Conservation (phyloP, 768 basidiomycete genomes). For the Tricholoma sp. region DNA sequence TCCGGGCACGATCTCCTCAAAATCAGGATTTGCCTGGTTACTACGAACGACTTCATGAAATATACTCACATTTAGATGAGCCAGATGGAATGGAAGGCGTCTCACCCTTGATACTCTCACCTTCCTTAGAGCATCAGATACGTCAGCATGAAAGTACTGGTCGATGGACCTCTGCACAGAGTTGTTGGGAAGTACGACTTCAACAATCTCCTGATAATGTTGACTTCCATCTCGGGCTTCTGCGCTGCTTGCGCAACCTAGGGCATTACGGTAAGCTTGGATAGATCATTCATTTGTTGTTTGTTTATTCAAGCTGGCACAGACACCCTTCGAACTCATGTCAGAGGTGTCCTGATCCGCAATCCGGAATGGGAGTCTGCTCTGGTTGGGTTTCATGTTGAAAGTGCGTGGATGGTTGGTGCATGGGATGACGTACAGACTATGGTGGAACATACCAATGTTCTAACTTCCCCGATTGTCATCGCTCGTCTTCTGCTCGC, state of each 20-base stretch:
- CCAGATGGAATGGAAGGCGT: constrained; percentile 99
- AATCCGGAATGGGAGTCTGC: constrained; percentile 79
- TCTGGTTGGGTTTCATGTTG: constrained; percentile 80
- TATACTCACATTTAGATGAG: constrained; percentile 94
- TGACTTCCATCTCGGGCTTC: constrained; percentile 81
- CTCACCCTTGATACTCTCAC: constrained; percentile 81
- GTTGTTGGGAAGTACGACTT: constrained; percentile 96
- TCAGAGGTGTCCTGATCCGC: constrained; percentile 81
- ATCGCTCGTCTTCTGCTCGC: constrained; percentile 80
- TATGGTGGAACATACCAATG: constrained; percentile 46
- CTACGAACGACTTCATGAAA: constrained; percentile 91
- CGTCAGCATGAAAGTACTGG: constrained; percentile 97
- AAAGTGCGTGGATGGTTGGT: constrained; percentile 94
- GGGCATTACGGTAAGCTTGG: constrained; percentile 86
- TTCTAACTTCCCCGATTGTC: constrained; percentile 56
- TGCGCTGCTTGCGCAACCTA: constrained; percentile 88
- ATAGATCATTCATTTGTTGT: background rate
- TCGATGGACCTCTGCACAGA: constrained; percentile 96
- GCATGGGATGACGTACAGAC: constrained; percentile 83
- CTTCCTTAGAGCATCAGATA: constrained; percentile 92
- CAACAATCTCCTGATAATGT: constrained; percentile 89
- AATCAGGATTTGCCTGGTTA: constrained; percentile 55
- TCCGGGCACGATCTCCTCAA: constrained; percentile 36
- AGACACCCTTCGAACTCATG: constrained; percentile 96
- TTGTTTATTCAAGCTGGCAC: background rate